These are phyloP conservation scores for Lactarius evosmus DNA, from an alignment of 768 basidiomycete species.

Conservation along the genomic window DNA sequence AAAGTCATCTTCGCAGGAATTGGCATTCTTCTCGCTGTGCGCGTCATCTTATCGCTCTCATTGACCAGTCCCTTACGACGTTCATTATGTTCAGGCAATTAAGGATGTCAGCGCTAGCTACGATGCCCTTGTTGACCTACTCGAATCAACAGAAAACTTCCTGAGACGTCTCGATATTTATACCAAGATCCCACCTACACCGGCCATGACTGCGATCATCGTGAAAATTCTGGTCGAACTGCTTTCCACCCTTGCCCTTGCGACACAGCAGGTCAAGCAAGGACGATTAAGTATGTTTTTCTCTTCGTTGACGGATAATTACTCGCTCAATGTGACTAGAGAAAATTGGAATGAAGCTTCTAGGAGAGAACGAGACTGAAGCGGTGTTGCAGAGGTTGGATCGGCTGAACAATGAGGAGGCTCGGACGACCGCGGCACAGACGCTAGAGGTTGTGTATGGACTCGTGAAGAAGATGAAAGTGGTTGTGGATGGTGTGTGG, in stretches of 20 bases:
- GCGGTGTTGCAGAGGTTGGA: too few relatives aligned
- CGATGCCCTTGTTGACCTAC: background rate
- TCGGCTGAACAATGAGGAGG: background rate
- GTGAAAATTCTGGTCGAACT: too few relatives aligned
- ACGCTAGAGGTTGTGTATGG: background rate
- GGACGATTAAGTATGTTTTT: background rate
- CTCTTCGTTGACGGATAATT: background rate
- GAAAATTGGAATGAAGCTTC: too few relatives aligned
- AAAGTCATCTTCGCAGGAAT: background rate
- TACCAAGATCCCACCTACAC: too few relatives aligned
- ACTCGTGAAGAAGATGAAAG: background rate
- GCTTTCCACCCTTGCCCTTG: too few relatives aligned
- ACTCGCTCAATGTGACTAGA: background rate
- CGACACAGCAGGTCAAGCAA: background rate
- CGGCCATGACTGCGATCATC: too few relatives aligned
- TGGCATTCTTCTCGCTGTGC: background rate
- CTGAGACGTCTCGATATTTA: too few relatives aligned
- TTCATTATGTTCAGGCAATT: background rate
- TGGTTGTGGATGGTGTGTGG: background rate
- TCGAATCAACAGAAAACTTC: background rate
- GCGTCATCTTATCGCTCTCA: background rate
- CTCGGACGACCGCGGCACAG: too few relatives aligned
- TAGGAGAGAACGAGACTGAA: too few relatives aligned
- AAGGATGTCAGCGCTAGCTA: background rate
- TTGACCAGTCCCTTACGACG: background rate